Evolutionary conservation across 2,329 filamentous ascomycete species (phyloP), one percentile per base, ranked within the genome.

Genomic region (Phialophora expanda): DNA sequence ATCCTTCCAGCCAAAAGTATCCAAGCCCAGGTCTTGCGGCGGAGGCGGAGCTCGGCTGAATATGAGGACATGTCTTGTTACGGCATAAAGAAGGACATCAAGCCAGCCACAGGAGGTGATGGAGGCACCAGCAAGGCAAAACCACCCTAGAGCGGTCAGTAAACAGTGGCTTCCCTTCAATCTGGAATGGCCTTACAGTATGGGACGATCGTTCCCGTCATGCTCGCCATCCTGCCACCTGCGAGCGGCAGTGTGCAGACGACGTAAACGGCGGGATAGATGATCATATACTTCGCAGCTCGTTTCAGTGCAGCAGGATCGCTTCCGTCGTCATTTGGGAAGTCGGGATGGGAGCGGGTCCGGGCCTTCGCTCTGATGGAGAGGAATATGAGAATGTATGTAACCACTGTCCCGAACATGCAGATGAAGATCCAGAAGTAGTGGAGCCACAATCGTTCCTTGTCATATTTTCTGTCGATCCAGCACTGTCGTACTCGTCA

Each of bases 161-260:
- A 8, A 34, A 24, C 30, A n/a, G 26, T 32, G 3, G 11, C 17
- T 17, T 14, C 20, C 22, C 17, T 4, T 20, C 79, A 80, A 80
- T 53, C 79, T 78, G 41, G 34, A 46, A 22, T 5, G n/a, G 34
- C 44, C 59, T 44, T 55, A 62, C 79, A 78, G 2, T 78, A 61
- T 26, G 71, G 76, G 1, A 78, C 75, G 1, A 64, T 71, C 17
- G 74, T 61, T 20, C 76, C 76, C 53, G 75, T 74, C 6, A 77
- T 78, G 3, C 76, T 76, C 20, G 78, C 75, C 79, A 81, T 81
- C 50, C 79, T 78, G 28, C 78, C 79, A 2, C 78, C 79, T 2
- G 87, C 87, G 7, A 86, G 81, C 1, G 89, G 89, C 28, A 92
- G 81, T 63, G 89, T 90, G 48, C 86, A 70, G 12, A 88, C 76